Percentiles rank a stretch among this genome's conserved stretches.
Evolutionary conservation across 495 filamentous ascomycete species (phyloP).

Genomic region (Xanthoparmelia taractica): DNA sequence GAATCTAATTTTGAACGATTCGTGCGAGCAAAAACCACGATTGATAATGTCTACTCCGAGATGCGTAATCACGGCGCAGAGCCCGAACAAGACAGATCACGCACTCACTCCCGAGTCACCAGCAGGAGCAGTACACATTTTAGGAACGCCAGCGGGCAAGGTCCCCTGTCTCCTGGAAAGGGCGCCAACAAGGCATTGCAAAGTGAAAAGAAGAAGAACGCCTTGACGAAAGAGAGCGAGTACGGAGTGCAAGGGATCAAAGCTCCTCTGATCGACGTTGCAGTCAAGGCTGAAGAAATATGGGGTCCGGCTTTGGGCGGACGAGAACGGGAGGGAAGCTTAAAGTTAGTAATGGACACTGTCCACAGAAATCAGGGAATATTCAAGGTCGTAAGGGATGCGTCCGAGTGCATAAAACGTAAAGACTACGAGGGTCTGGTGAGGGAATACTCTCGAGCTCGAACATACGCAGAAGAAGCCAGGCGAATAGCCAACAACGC

Average conservation of each 20-base stretch:
- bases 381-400: constrained; percentile 67
- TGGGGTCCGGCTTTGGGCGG: constrained; percentile 93
- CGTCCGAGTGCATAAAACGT: constrained; percentile 78
- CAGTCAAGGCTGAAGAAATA: constrained; percentile 88
- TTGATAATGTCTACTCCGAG: constrained; percentile 95
- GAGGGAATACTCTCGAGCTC: constrained; percentile 74
- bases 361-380: constrained; percentile 73
- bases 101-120: constrained; percentile 49
- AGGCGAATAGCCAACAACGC: constrained; percentile 51
- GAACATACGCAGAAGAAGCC: constrained; percentile 65
- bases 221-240: constrained; percentile 84
- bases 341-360: constrained; percentile 63
- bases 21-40: constrained; percentile 89
- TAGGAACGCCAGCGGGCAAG: constrained; percentile 25
- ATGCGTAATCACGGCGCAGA: constrained; percentile 83
- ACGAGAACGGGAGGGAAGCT: constrained; percentile 77
- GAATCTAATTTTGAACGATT: constrained; percentile 98
- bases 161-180: constrained; percentile 30
- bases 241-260: constrained; percentile 91
- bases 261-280: constrained; percentile 74
- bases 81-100: constrained; percentile 41
- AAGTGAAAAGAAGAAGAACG: constrained; percentile 69
- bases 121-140: constrained; percentile 40
- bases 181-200: constrained; percentile 30
- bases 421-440: constrained; percentile 81